phyloP scores from a whole-genome alignment of 1,139 yeast species.

The Diutina rugosa region DNA sequence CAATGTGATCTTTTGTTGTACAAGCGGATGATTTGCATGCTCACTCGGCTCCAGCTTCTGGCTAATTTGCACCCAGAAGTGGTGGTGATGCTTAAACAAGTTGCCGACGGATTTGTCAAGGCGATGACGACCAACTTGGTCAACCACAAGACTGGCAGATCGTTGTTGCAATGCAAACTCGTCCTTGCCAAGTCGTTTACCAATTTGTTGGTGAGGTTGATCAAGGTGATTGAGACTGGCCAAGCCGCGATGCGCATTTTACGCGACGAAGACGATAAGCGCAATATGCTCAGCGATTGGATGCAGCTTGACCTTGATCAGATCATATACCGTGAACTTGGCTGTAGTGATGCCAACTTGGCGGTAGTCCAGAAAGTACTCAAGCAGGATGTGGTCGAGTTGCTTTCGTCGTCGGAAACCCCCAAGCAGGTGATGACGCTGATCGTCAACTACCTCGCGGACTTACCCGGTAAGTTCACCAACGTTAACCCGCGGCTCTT shows the following conservation, averaged over 20 bases:
- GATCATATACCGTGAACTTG: slow-evolving; percentile 40
- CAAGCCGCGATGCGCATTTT: slow-evolving; percentile 40
- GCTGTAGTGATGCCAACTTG: slow-evolving; percentile 28
- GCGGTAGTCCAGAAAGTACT: slow-evolving; percentile 12
- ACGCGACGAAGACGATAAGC: slow-evolving; percentile 30
- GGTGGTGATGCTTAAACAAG: slow-evolving; percentile 31
- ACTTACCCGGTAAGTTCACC: slow-evolving; percentile 35
- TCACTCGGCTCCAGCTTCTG: slow-evolving; percentile 57
- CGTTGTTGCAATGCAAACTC: slow-evolving; percentile 38
- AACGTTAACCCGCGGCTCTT: slow-evolving; percentile 44
- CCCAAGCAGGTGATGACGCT: slow-evolving; percentile 28
- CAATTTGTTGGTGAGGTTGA: slow-evolving; percentile 40
- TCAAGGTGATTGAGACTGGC: slow-evolving; percentile 49
- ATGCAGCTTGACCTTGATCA: slow-evolving; percentile 35
- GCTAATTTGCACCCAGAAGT: slow-evolving; percentile 42
- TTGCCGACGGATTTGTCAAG: slow-evolving; percentile 29
- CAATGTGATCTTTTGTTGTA: slow-evolving; percentile 56
- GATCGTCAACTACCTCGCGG: slow-evolving; percentile 16
- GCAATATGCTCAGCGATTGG: slow-evolving; percentile 52
- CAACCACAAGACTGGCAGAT: slow-evolving; percentile 34
- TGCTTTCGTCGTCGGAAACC: neutral
- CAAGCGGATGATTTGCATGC: slow-evolving; percentile 45
- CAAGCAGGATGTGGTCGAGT: neutral
- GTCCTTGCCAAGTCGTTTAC: slow-evolving; percentile 46
- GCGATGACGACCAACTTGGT: slow-evolving; percentile 21